These are phyloP conservation scores for Magnusiomyces tetraspermus DNA, from an alignment of 1,139 yeast species.

Conservation along the genomic window DNA sequence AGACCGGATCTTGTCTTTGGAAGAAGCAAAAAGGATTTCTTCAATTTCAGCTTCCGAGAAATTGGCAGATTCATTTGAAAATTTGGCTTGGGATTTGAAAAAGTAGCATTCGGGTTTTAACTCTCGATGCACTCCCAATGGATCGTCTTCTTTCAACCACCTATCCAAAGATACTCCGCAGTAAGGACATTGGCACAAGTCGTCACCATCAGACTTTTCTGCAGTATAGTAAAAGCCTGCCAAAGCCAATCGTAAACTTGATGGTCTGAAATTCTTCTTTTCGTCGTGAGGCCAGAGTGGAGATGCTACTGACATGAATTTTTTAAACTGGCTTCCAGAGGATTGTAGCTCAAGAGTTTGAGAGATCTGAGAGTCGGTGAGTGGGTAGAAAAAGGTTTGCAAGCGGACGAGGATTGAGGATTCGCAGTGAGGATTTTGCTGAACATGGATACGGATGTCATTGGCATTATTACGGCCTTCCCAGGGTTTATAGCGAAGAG, in stretches of 20 bases:
- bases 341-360: background rate
- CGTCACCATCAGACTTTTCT: constrained; percentile 37
- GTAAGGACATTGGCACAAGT: constrained; percentile 63
- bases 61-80: background rate
- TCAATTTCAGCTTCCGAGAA: background rate
- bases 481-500: constrained; percentile 24
- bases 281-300: constrained; percentile 46
- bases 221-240: constrained; percentile 70
- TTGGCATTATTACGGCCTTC: constrained; percentile 4
- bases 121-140: constrained; percentile 35
- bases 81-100: constrained; percentile 22
- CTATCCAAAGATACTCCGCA: constrained; percentile 61
- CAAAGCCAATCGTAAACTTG: constrained; percentile 42
- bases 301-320: constrained; percentile 10
- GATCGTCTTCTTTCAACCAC: constrained; percentile 66
- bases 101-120: constrained; percentile 46
- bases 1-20: background rate
- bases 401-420: constrained; percentile 39
- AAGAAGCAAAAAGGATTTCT: background rate
- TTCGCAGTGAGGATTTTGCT: constrained; percentile 34
- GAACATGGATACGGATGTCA: constrained; percentile 1
- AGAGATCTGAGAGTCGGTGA: constrained; percentile 8
- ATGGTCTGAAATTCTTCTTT: constrained; percentile 36
- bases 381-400: constrained; percentile 40
- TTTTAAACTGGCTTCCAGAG: background rate